Evolutionary conservation across 1,139 yeast genomes (phyloP).

Genomic region (Sugiyamaella xylanicola): DNA sequence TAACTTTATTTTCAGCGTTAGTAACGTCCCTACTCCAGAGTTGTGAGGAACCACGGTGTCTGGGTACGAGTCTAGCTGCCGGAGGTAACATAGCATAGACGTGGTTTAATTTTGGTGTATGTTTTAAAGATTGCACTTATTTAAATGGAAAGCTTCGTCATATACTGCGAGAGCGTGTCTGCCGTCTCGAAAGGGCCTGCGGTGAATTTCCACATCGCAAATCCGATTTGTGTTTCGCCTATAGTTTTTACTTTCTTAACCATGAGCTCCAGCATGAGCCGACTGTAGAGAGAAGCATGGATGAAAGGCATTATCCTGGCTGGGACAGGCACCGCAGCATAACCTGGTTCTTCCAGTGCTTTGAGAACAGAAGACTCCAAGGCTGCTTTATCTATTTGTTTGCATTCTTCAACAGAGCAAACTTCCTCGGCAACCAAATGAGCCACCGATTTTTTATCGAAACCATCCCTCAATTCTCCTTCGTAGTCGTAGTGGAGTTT

Average conservation of each 20-base stretch:
- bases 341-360: neutral
- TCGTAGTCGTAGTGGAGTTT: slow-evolving; percentile 14
- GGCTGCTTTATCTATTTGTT: neutral
- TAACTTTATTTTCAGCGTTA: too few species aligned
- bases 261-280: slow-evolving; percentile 10
- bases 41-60: neutral
- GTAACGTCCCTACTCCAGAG: neutral
- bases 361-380: neutral
- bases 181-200: neutral
- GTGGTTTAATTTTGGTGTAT: too few species aligned
- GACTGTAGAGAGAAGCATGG: slow-evolving; percentile 23
- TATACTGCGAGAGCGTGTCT: neutral
- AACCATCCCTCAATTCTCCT: slow-evolving; percentile 14
- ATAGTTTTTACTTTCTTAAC: neutral
- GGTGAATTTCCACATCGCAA: slow-evolving; percentile 6
- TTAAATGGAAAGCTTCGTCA: neutral
- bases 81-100: neutral
- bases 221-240: neutral
- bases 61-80: neutral
- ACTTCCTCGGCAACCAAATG: slow-evolving; percentile 18
- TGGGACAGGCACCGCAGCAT: neutral
- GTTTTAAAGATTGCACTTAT: too few species aligned
- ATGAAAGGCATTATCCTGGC: slow-evolving; percentile 17
- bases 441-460: slow-evolving; percentile 9
- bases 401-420: neutral